Conservation (phyloP, 2,329 filamentous ascomycete species). For the Botrytis tulipae region DNA sequence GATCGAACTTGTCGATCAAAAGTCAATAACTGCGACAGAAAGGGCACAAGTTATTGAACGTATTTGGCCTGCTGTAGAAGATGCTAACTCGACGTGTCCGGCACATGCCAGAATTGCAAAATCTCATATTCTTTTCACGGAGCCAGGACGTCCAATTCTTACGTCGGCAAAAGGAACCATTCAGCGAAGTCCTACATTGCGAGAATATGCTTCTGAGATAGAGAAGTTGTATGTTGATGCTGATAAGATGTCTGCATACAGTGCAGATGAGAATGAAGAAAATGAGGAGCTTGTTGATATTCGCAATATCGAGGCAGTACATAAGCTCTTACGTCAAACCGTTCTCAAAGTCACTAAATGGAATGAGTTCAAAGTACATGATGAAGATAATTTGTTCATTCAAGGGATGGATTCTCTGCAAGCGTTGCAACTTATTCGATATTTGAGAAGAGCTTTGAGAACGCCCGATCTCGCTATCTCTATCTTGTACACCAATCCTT, state of each 20-base stretch:
- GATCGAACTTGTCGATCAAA: too few relatives aligned
- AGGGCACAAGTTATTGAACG: too few relatives aligned
- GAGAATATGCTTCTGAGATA: slow-evolving; percentile 31
- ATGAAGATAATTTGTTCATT: slow-evolving; percentile 18
- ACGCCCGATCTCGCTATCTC: neutral
- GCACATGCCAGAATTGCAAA: too few relatives aligned
- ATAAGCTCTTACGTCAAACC: neutral
- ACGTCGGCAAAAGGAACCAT: slow-evolving; percentile 42
- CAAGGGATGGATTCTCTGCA: slow-evolving; percentile 21
- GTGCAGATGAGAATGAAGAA: neutral
- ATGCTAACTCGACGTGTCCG: too few relatives aligned
- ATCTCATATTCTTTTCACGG: too few relatives aligned
- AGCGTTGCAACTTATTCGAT: slow-evolving; percentile 14
- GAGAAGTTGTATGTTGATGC: slow-evolving; percentile 12
- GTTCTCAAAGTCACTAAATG: neutral
- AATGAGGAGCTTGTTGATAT: neutral
- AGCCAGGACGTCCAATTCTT: too few relatives aligned
- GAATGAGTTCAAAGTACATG: neutral
- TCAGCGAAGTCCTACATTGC: slow-evolving; percentile 36
- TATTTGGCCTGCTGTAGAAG: too few relatives aligned
- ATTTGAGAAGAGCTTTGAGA: neutral
- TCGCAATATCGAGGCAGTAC: neutral
- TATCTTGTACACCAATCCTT: slow-evolving; percentile 12
- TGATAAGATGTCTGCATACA: slow-evolving; percentile 3
- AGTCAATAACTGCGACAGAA: too few relatives aligned